Evolutionary conservation across 371 early-diverging fungal species (phyloP).

Genomic region (Entomophthora muscae): DNA sequence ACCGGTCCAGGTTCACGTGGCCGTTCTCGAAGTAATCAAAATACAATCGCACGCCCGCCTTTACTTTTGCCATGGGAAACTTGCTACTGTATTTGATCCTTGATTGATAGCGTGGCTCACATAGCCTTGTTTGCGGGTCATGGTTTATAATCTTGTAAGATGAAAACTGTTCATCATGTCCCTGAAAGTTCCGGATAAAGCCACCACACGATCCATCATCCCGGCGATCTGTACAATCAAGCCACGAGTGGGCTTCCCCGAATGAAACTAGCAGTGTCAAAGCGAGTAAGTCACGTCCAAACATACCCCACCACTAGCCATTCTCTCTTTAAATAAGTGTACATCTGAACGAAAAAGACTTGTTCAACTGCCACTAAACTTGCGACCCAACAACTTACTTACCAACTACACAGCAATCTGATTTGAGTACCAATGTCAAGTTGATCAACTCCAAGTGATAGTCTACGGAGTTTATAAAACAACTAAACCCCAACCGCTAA

Average conservation of each 20-base stretch:
- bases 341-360: too few relatives aligned
- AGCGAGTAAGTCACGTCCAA: too few relatives aligned
- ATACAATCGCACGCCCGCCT: neutral
- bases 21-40: conserved; percentile 7
- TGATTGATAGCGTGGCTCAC: conserved; percentile 1
- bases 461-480: too few relatives aligned
- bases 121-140: neutral
- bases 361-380: too few relatives aligned
- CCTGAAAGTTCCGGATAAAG: conserved; percentile 7
- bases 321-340: too few relatives aligned
- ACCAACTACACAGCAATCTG: too few relatives aligned
- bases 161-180: neutral
- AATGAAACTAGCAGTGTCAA: too few relatives aligned
- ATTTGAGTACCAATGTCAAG: too few relatives aligned
- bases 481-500: too few relatives aligned
- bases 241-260: conserved; percentile 18
- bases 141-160: neutral
- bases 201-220: conserved; percentile 13
- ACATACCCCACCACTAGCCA: too few relatives aligned
- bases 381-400: too few relatives aligned
- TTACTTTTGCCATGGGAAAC: conserved; percentile 5
- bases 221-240: conserved; percentile 16
- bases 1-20: conserved; percentile 3
- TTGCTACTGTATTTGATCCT: neutral
- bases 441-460: too few relatives aligned